Base-by-base conservation (phyloP, 1,139 yeast genomes). In the Taiozyma sp. region DNA sequence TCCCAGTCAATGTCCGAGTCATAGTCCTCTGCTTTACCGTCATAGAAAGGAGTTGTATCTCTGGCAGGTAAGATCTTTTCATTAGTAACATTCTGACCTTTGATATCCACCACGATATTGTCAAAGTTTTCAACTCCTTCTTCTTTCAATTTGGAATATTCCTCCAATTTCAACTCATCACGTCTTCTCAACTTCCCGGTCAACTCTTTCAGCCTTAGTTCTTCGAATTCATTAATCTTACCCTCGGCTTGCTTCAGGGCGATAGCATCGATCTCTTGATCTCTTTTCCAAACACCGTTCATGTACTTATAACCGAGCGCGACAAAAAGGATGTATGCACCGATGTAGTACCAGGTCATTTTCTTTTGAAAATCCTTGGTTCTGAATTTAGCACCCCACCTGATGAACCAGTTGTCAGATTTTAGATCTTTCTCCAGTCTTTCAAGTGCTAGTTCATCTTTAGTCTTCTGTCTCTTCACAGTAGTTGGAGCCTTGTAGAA, bases 1-100 rank as follows among this genome's bases (percentile, higher is more conserved):
- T 93, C 99, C 77, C 89, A 80, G 62, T 87, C 83, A 56, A 93
- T 87, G 56, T 84, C 92, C 48, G 76, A 75, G 64, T 95, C 99
- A 66, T 93, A 93, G 16, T 81, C 87, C 13, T 73, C 77, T 0
- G 99, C 98, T 59, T 89, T 80, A 3, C 70, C 68, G 54, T 93
- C 95, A 65, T 87, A 93, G 61, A 91, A 87, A 6, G 76, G 80
- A 2, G 97, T 89, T 14, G 97, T 87, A 65, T 92, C 97, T 61
- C 81, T 78, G 1, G 96, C 78, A 3, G 86, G 83, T 48, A 84
- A 77, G 47, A 87, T 80, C 54, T 76, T 73, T 43, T 65, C 62
- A 67, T 72, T 58, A 62, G 64, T 66, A 55, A 73, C 77, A 54
- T 72, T 72, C 54, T 75, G 77, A 34, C 83, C 81, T 16, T 78